Base-by-base conservation (phyloP, 108 stramenopile species). In the Bacterosira constricta region DNA sequence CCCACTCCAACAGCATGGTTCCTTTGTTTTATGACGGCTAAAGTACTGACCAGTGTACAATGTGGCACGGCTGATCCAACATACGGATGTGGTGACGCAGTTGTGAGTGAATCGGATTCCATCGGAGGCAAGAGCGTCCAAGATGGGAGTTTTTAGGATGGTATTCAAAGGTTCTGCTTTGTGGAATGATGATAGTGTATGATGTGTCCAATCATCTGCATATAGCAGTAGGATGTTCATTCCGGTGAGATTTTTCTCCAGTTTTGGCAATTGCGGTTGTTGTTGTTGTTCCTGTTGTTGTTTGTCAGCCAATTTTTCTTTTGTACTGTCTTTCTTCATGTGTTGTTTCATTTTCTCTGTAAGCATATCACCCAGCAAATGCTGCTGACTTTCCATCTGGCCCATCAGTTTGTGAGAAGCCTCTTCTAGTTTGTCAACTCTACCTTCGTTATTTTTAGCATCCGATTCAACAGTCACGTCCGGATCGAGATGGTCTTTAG, bases 41-140 rank as follows among this genome's bases (percentile, higher is more conserved):
- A 83, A 50, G 61, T 91, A 91, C 37, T 76, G 68, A 17, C 93
- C 93, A 1, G 88, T 91, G 59, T 74, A 75, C 9, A 94, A 66
- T 5, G 93, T 91, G 44, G 86, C 90, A 6, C 93, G 53, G 13
- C 81, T 83, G 4, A 90, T 83, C 93, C 88, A 90, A 50, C 93
- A 94, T 10, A 94, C 79, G 44, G 80, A 77, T 10, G 93, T 94
- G 42, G 93, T 94, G 31, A 94, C 93, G 63, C 88, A 88, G 53
- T 94, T 91, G 62, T 88, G 86, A 3, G 81, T 72, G 44, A 94
- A 94, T 26, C 87, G 61, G 11, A 94, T 75, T 18, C 93, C 93
- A 5, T 88, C 53, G 17, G 76, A 61, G n/a, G 93, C 90, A 64
- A 94, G 71, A n/a, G 60, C 62, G 60, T 90, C 89, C 26, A 94